Conservation (phyloP, 129 eudicot species). For the Ambrosia trifida region DNA sequence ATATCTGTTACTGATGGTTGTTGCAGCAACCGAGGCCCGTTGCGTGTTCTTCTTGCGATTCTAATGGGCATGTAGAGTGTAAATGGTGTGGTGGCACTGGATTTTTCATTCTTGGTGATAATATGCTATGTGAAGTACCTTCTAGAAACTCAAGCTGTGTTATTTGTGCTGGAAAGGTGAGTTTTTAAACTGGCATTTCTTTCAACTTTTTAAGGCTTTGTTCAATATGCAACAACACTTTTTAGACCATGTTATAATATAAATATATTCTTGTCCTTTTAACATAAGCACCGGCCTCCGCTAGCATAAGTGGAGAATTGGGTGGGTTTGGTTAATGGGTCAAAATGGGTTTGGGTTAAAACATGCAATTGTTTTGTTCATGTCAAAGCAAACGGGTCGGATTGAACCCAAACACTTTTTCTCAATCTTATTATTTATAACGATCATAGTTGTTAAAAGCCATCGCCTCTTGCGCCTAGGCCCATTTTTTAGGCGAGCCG, state of each 20-base stretch:
- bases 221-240: not conserved
- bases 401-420: not conserved
- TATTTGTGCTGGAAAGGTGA: slow-evolving; percentile 93
- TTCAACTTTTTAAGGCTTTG: not conserved
- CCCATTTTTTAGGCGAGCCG: too few relatives aligned
- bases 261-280: not conserved
- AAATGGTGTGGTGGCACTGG: slow-evolving; percentile 96
- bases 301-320: not conserved
- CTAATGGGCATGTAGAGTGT: slow-evolving; percentile 85
- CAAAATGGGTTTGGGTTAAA: not conserved
- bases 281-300: not conserved
- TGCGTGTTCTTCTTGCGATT: slow-evolving; percentile 65
- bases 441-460: too few relatives aligned
- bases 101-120: slow-evolving; percentile 88
- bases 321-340: not conserved
- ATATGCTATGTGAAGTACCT: slow-evolving; percentile 94
- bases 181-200: not conserved
- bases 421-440: not conserved
- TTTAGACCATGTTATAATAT: not conserved
- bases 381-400: not conserved
- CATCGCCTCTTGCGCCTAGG: too few relatives aligned
- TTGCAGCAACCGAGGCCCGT: slow-evolving; percentile 90
- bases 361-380: not conserved
- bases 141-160: slow-evolving; percentile 85
- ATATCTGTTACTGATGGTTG: slow-evolving; percentile 14